Evolutionary conservation across 1,284 basidiomycete genomes (phyloP), one percentile per base, ranked within the genome.

Genomic region (Cutaneotrichosporon sp.): DNA sequence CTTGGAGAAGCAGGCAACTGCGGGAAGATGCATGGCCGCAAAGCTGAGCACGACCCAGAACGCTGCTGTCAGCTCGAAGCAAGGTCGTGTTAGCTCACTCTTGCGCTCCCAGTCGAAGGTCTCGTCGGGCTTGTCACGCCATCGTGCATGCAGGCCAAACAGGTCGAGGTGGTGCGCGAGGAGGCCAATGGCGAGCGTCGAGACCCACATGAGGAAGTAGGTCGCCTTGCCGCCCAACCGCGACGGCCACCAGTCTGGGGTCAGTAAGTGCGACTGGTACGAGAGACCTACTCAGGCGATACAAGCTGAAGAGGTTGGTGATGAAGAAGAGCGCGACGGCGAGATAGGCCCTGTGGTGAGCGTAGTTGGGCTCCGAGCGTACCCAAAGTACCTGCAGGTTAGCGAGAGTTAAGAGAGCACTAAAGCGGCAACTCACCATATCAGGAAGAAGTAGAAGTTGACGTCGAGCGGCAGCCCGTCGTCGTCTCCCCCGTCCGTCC

Each of bases 11-110:
- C 79, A 81, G 2, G 81, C 82, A 0, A 84, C 63, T 0, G 84
- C 84, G 0, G 84, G 84, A 74, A 83, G 80, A 24, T 82, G 74
- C 84, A 85, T 85, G 2, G 83, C 82, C 1, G 78, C 72, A 64
- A 85, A 85, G 0, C 82, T 82, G n/a, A 85, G 72, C 7, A 77
- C 67, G 13, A 85, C 82, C 84, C 84, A 85, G 57, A 82, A 80
- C 0, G 79, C 78, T 80, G 59, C 3, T 11, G 53, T 60, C 18
- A 64, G 62, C 47, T 27, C 1, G 9, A 7, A 34, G 25, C 14
- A 29, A 11, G 10, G 9, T 18, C n/a, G n/a, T n/a, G 5, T 20
- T 3, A 16, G 71, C 70, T 74, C 67, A 76, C 83, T 84, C 72
- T 85, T 85, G 7, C 83, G 72, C 70, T 84, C 82, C 84, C 84